A percentile compares a stretch with the other conserved stretches of the same genome.
Evolutionary conservation across 2,329 filamentous ascomycete genomes (phyloP).

Genomic region (Cephalotrichum gorgonifer): DNA sequence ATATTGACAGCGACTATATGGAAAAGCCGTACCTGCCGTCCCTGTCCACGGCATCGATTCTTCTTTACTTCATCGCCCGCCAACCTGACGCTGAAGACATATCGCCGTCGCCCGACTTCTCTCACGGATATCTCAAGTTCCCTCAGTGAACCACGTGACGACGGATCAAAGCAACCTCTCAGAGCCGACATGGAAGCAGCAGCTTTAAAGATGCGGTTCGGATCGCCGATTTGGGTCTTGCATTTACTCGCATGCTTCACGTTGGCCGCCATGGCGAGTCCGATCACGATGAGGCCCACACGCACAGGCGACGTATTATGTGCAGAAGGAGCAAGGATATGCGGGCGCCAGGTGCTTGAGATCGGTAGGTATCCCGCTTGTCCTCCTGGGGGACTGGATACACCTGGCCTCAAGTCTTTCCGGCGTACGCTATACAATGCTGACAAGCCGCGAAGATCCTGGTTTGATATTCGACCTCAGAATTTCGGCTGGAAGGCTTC

Average conservation of each 20-base stretch:
- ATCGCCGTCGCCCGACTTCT: no score
- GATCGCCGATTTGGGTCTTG: not conserved
- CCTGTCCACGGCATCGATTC: no score
- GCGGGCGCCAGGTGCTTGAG: not conserved
- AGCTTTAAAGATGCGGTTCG: not conserved
- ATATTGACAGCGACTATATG: not conserved
- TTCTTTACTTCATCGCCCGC: no score
- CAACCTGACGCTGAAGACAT: no score
- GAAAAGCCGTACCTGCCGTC: not conserved
- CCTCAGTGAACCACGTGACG: no score
- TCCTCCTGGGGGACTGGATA: not conserved
- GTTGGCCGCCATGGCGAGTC: not conserved
- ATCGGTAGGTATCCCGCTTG: not conserved
- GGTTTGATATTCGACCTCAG: not conserved
- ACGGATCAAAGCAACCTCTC: no score
- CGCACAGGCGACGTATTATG: not conserved
- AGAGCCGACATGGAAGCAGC: no score
- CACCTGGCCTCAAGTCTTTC: not conserved
- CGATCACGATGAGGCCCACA: not conserved
- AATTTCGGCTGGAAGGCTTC: not conserved
- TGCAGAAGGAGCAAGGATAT: not conserved
- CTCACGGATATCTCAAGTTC: no score
- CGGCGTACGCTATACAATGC: not conserved
- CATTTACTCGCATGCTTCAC: not conserved
- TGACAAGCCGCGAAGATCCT: not conserved